Percentiles rank a stretch among this genome's conserved stretches.
These are phyloP conservation scores for Yamadazyma scolyti DNA, from an alignment of 805 yeast genomes.

Conservation along the genomic window DNA sequence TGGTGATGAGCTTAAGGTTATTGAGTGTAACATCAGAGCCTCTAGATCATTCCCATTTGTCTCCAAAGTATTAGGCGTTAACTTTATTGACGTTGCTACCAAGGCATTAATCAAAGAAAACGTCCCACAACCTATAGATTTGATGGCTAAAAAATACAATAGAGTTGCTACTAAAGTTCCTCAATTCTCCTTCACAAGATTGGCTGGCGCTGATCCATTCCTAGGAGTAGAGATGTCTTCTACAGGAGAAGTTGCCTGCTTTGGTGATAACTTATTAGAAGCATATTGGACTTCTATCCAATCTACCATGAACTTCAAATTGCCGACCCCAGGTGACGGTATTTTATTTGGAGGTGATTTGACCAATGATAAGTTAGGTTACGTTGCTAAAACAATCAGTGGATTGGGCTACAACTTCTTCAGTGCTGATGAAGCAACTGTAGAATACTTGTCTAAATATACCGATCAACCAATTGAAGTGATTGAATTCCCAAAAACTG, in stretches of 20 bases:
- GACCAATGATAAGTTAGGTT: conserved; percentile 62
- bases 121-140: conserved; percentile 75
- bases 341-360: conserved; percentile 93
- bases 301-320: conserved; percentile 93
- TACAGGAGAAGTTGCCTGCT: conserved; percentile 84
- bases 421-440: conserved; percentile 71
- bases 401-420: conserved; percentile 79
- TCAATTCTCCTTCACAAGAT: conserved; percentile 93
- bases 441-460: conserved; percentile 57
- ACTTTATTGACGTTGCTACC: conserved; percentile 95
- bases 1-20: conserved; percentile 76
- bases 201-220: conserved; percentile 97
- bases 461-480: conserved; percentile 49
- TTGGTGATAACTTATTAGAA: conserved; percentile 79
- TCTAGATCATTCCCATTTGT: conserved; percentile 99
- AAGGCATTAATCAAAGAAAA: conserved; percentile 65
- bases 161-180: conserved; percentile 97
- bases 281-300: conserved; percentile 98
- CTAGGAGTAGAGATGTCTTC: conserved; percentile 99
- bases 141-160: conserved; percentile 71
- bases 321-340: conserved; percentile 89
- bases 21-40: conserved; percentile 98
- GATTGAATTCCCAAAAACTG: conserved; percentile 89
- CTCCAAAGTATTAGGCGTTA: conserved; percentile 95
- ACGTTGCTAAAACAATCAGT: conserved; percentile 66